Percentiles rank a stretch among this genome's conserved stretches.
phyloP scores from a whole-genome alignment of 176 grass and related monocot species.

The Ensete glaucum region DNA sequence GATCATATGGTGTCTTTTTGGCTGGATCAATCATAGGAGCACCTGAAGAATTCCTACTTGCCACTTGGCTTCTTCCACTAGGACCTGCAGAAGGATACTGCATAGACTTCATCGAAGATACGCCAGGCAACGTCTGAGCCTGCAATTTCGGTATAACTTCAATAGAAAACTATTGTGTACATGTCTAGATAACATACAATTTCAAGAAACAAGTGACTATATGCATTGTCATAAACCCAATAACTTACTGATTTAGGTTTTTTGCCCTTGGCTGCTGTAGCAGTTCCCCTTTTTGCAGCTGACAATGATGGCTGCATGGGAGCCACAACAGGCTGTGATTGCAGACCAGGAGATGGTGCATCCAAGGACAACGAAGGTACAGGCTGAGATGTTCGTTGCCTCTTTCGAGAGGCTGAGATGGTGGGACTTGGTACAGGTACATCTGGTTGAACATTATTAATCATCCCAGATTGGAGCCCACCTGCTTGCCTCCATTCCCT shows the following conservation, averaged over 20 bases:
- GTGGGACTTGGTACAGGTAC: conserved; percentile 63
- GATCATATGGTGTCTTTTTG: conserved; percentile 34
- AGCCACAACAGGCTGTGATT: conserved; percentile 44
- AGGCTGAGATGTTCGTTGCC: conserved; percentile 80
- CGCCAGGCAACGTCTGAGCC: conserved; percentile 60
- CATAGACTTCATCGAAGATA: conserved; percentile 48
- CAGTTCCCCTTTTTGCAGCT: conserved; percentile 47
- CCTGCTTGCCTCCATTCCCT: conserved; percentile 48
- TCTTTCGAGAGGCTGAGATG: conserved; percentile 68
- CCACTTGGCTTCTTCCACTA: conserved; percentile 56
- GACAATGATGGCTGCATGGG: conserved; percentile 63
- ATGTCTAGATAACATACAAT: neutral
- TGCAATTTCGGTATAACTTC: conserved; percentile 18
- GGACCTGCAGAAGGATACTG: conserved; percentile 56
- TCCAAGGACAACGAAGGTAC: conserved; percentile 39
- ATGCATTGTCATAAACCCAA: neutral
- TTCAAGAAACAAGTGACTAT: neutral
- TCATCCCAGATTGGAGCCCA: conserved; percentile 40
- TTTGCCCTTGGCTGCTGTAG: conserved; percentile 63
- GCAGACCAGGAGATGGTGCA: conserved; percentile 45
- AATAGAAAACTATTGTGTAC: neutral
- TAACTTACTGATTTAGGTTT: conserved; percentile 63
- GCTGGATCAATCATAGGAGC: conserved; percentile 34
- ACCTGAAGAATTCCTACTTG: conserved; percentile 53
- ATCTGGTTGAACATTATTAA: conserved; percentile 52